Base-by-base conservation (phyloP, 1,139 yeast species). In the Zygotorulaspora mrakii region DNA sequence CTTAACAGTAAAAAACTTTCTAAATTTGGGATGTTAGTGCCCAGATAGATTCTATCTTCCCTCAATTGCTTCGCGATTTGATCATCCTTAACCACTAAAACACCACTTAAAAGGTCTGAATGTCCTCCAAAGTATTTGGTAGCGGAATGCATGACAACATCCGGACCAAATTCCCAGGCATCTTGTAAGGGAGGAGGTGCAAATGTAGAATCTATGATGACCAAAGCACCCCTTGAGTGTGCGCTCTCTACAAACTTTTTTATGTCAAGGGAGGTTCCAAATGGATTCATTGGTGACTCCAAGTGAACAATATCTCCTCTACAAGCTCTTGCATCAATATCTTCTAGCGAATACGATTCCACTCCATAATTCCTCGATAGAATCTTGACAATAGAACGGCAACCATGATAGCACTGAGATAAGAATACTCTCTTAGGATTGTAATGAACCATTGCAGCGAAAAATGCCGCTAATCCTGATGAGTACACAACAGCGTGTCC, bases 111-210 rank as follows among this genome's bases (percentile, higher is more conserved):
- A 38, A 87, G 66, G 61, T 89, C 96, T n/a, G 95, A 83, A 62
- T 88, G 96, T 14, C 96, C 96, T 25, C 95, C 96, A 58, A 87
- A 81, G 64, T 79, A 89, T 61, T 88, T 88, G 2, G 96, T 86
- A 1, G 89, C 95, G 1, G 95, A 85, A 64, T 88, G 96, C 77
- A 89, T 68, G 11, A 88, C 77, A 54, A 85, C 64, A 61, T 88
- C 96, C 22, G 82, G 95, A 31, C 91, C 95, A 52, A 73, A 81
- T 28, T 72, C 69, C 65, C 86, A 87, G 4, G 94, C 91, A 50
- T 83, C 75, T 57, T 79, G 88, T 41, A 88, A 66, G 5, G 96
- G 96, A 11, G 95, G 95, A 17, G 96, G 96, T 2, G 95, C 96
- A 61, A 89, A 81, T 0, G 96, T 89, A 1, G 96, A 76, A 61